phyloP scores from a whole-genome alignment of 352 stramenopile genomes.

The Globisporangium viniferum region DNA sequence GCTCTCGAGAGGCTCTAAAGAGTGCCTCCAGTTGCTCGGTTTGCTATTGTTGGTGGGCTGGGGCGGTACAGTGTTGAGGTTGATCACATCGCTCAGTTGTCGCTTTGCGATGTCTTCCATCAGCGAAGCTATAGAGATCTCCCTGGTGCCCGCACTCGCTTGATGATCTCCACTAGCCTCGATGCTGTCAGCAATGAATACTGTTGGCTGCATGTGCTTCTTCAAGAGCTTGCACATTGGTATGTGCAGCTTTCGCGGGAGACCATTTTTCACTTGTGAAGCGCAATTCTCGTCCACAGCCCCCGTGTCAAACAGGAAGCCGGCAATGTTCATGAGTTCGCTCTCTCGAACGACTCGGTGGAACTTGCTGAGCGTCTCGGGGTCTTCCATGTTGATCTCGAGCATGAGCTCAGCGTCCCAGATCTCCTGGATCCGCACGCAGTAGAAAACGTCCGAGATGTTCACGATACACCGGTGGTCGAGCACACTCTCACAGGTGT shows the following conservation, averaged over 20 bases:
- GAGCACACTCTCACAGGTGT: constrained; percentile 27
- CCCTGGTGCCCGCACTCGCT: not conserved
- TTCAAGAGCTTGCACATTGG: constrained; percentile 28
- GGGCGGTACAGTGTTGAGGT: not conserved
- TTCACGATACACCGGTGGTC: constrained; percentile 53
- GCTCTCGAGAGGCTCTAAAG: constrained; percentile 1
- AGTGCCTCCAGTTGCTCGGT: not conserved
- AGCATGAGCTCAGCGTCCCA: constrained; percentile 67
- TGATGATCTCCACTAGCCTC: not conserved
- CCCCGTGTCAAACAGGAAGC: constrained; percentile 25
- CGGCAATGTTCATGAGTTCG: constrained; percentile 31
- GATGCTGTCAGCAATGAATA: not conserved
- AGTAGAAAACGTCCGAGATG: constrained; percentile 50
- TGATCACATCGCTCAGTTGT: not conserved
- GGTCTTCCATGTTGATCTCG: constrained; percentile 52
- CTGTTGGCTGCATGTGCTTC: constrained; percentile 18
- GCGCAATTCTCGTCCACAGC: constrained; percentile 15
- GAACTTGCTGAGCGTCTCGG: constrained; percentile 35
- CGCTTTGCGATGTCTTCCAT: not conserved
- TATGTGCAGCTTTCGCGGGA: constrained; percentile 23
- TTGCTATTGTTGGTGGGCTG: not conserved
- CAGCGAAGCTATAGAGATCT: constrained; percentile 10
- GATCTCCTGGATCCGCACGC: constrained; percentile 51
- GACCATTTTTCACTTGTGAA: constrained; percentile 28
- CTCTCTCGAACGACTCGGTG: constrained; percentile 28